Evolutionary conservation across 345 rosid genomes (phyloP).

Genomic region (Lepidium sativum): DNA sequence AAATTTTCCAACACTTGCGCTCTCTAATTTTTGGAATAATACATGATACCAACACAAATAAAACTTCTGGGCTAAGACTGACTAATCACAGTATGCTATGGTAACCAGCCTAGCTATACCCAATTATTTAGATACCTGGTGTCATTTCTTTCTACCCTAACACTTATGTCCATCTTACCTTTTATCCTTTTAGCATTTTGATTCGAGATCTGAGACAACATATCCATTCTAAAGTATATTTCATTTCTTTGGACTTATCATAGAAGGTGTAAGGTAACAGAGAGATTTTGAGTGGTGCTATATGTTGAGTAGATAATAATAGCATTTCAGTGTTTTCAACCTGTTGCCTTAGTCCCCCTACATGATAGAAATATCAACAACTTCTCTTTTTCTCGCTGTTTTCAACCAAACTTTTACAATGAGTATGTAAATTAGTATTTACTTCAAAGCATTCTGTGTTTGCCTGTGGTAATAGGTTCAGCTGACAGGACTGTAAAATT

Average conservation of each 20-base stretch:
- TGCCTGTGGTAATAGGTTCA: constrained; percentile 49
- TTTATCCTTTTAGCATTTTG: not conserved
- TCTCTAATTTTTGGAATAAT: not conserved
- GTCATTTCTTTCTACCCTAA: not conserved
- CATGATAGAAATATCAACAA: too few relatives aligned
- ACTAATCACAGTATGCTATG: constrained; percentile 1
- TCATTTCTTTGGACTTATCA: not conserved
- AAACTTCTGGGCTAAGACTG: not conserved
- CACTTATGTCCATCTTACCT: not conserved
- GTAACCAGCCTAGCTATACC: not conserved
- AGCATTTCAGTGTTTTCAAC: not conserved
- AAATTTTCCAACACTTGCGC: not conserved
- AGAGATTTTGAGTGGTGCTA: not conserved
- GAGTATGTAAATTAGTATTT: not conserved
- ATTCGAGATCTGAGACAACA: not conserved
- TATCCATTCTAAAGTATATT: not conserved
- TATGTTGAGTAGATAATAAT: not conserved
- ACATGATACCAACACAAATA: not conserved
- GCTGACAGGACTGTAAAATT: constrained; percentile 95
- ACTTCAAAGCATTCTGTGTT: not conserved
- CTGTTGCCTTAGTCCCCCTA: not conserved
- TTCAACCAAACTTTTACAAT: too few relatives aligned
- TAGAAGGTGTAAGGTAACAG: not conserved
- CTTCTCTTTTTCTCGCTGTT: too few relatives aligned
- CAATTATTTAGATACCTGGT: not conserved